phyloP scores from a whole-genome alignment of 2,329 filamentous ascomycete species.

The Keithomyces neogunnii region DNA sequence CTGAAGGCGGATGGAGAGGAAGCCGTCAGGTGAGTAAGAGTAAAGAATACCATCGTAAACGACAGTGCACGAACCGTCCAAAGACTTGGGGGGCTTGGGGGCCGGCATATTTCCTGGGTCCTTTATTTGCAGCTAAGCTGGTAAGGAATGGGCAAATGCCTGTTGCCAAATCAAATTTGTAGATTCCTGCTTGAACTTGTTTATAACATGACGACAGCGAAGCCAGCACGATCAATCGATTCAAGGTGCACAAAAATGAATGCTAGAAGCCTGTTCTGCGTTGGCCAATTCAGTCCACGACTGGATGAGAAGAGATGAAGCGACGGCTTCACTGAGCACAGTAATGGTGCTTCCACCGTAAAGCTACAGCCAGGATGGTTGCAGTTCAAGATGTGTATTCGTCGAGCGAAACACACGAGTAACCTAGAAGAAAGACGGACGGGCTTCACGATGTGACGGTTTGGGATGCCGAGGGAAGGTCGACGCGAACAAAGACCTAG shows the following conservation, averaged over 20 bases:
- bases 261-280: background rate
- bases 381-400: background rate
- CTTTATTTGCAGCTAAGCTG: background rate
- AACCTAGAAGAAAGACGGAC: background rate
- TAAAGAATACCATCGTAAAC: slow-evolving; percentile 78
- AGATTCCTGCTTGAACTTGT: background rate
- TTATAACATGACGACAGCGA: slow-evolving; percentile 7
- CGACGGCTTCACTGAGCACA: background rate
- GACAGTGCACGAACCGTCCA: slow-evolving; percentile 74
- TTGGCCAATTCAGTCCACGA: background rate
- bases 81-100: slow-evolving; percentile 58
- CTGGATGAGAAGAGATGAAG: background rate
- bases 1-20: slow-evolving; percentile 63
- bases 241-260: background rate
- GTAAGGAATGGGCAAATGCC: background rate
- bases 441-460: background rate
- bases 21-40: slow-evolving; percentile 66
- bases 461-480: background rate
- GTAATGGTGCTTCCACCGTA: background rate
- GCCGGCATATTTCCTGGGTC: slow-evolving; percentile 51
- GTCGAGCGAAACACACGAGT: background rate
- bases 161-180: background rate
- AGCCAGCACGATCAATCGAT: background rate
- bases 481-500: background rate
- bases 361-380: too few relatives aligned